These are phyloP conservation scores for Peltaster fructicola DNA, from an alignment of 2,329 filamentous ascomycete genomes.

Conservation along the genomic window DNA sequence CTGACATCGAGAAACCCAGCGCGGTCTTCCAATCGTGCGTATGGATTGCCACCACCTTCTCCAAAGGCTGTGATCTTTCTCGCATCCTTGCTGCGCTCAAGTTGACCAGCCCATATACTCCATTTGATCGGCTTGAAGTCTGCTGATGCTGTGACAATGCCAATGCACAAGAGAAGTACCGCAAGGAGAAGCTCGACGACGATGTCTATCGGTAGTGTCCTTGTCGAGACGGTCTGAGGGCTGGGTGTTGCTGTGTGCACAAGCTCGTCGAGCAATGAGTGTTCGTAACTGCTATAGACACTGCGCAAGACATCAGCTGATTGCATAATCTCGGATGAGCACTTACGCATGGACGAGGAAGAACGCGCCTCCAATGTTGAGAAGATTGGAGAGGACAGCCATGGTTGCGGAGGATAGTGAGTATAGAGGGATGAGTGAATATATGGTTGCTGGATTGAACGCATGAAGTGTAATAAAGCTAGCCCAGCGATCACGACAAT, in stretches of 20 bases:
- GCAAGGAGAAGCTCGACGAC: slow-evolving; percentile 69
- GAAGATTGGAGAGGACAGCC: slow-evolving; percentile 2
- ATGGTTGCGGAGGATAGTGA: too few relatives aligned
- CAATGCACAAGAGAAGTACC: slow-evolving; percentile 62
- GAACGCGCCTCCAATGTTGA: slow-evolving; percentile 58
- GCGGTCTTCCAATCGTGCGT: slow-evolving; percentile 58
- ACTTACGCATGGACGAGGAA: slow-evolving; percentile 77
- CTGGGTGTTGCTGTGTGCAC: slow-evolving; percentile 20
- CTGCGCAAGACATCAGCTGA: slow-evolving; percentile 31
- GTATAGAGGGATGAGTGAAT: too few relatives aligned
- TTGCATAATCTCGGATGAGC: slow-evolving; percentile 4
- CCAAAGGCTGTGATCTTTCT: slow-evolving; percentile 41
- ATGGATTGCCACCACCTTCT: slow-evolving; percentile 66
- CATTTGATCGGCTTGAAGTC: slow-evolving; percentile 71
- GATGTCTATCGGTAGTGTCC: slow-evolving; percentile 62
- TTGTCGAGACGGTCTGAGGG: slow-evolving; percentile 18
- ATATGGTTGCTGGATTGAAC: too few relatives aligned
- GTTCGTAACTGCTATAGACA: slow-evolving; percentile 91
- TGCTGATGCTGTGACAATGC: slow-evolving; percentile 62
- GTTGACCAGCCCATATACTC: slow-evolving; percentile 64
- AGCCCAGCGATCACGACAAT: too few relatives aligned
- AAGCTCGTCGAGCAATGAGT: slow-evolving; percentile 48
- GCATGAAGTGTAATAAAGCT: too few relatives aligned
- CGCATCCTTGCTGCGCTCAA: slow-evolving; percentile 49
- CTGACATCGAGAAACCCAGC: slow-evolving; percentile 79